Evolutionary conservation across 495 filamentous ascomycete genomes (phyloP), one percentile per base, ranked within the genome.

Genomic region (Penicillium ucsense): DNA sequence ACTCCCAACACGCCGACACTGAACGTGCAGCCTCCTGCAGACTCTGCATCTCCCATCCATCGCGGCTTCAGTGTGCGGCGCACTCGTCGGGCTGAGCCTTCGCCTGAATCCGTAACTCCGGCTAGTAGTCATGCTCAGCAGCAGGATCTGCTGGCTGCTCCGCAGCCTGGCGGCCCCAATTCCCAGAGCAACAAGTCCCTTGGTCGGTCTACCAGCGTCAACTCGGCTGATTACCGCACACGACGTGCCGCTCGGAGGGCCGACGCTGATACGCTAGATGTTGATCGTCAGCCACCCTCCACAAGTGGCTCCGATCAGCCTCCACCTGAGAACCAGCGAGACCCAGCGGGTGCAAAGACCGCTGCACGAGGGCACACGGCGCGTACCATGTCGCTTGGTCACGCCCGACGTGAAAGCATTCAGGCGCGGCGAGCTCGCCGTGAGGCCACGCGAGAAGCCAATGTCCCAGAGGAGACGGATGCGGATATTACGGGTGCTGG

Each of bases 361-460:
- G 45, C 51, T 32, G 45, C 47, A 11, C 67, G 67, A 38, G 63
- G 63, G 3, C 67, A 71, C 43, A 72, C 88, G 29, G 77, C 83
- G 59, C 80, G 92, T 44, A 83, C 91, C 27, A 94, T 92, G 65
- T 94, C 89, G 3, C 73, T 97, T 34, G 89, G 94, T 3, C 92
- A 97, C 63, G 88, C 85, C 42, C 76, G 91, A 41, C 74, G 88
- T 45, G 89, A 94, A 64, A 92, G 88, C 58, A 92, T 95, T 41
- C 89, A 94, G 65, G 88, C 85, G 34, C 77, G 88, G 47, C 77
- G 89, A 50, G 71, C 82, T 48, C 71, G 82, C 10, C 79, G 84
- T 38, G 81, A 85, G 49, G 76, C 78, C 51, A 76, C 78, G 28
- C 78, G 77, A 37, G 79, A 85, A 49, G 77, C 82, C 10, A 83